These are phyloP conservation scores for Calonectria hawksworthii DNA, from an alignment of 2,329 filamentous ascomycete species.

Conservation along the genomic window DNA sequence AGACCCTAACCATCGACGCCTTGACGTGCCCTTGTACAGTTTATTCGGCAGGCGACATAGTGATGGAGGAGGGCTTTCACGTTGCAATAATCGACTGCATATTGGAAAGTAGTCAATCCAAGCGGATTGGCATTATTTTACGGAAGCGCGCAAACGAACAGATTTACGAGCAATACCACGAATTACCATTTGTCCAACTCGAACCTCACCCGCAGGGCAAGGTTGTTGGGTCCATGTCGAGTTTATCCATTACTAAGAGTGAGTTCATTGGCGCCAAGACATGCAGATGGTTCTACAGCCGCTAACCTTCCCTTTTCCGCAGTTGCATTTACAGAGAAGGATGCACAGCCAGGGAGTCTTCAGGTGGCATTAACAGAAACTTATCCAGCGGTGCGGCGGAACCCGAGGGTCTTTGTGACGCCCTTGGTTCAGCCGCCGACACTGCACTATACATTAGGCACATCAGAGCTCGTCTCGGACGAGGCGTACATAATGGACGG, in stretches of 20 bases:
- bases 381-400: constrained; percentile 17
- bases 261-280: background rate
- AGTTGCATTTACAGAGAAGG: constrained; percentile 25
- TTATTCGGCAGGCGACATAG: constrained; percentile 21
- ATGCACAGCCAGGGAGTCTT: constrained; percentile 19
- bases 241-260: constrained; percentile 18
- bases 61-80: constrained; percentile 15
- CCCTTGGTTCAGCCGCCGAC: constrained; percentile 26
- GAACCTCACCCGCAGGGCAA: constrained; percentile 22
- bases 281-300: background rate
- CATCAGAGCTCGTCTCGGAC: constrained; percentile 27
- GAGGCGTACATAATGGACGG: constrained; percentile 16
- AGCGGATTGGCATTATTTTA: constrained; percentile 22
- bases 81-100: constrained; percentile 28
- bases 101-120: constrained; percentile 16
- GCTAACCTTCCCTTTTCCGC: background rate
- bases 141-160: constrained; percentile 12
- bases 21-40: constrained; percentile 25
- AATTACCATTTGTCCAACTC: constrained; percentile 23
- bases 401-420: constrained; percentile 21
- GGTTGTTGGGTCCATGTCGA: constrained; percentile 23
- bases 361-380: constrained; percentile 28
- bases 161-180: constrained; percentile 24
- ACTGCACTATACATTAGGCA: constrained; percentile 26
- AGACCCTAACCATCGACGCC: constrained; percentile 12